These are phyloP conservation scores for Tricholoma hemisulphureum DNA, from an alignment of 768 basidiomycete genomes.

Conservation along the genomic window DNA sequence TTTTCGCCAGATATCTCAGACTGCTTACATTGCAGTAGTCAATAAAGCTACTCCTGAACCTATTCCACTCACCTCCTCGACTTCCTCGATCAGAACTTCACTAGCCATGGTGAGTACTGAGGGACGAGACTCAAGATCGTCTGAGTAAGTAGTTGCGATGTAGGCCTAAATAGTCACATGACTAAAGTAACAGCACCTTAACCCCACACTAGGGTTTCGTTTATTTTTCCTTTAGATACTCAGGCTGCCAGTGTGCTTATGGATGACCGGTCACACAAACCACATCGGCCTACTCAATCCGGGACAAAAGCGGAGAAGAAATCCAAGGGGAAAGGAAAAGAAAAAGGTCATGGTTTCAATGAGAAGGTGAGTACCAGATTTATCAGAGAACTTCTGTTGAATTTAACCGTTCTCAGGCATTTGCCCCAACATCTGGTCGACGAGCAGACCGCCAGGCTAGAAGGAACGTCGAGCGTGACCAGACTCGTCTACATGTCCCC, in stretches of 20 bases:
- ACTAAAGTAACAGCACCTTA: background rate
- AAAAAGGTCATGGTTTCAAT: constrained; percentile 78
- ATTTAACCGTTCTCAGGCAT: constrained; percentile 55
- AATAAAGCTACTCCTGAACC: background rate
- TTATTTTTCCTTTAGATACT: background rate
- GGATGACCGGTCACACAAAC: constrained; percentile 80
- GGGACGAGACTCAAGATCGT: no score
- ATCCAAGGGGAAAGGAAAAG: constrained; percentile 64
- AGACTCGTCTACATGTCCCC: constrained; percentile 93
- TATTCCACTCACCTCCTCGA: constrained; percentile 26
- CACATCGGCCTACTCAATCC: constrained; percentile 73
- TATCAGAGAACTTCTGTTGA: background rate
- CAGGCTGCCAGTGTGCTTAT: no score
- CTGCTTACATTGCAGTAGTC: constrained; percentile 34
- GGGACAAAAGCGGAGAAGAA: constrained; percentile 79
- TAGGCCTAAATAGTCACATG: background rate
- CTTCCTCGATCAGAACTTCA: constrained; percentile 23
- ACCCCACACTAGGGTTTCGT: background rate
- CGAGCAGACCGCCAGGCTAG: constrained; percentile 87
- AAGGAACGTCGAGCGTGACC: constrained; percentile 89
- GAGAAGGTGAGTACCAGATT: constrained; percentile 64
- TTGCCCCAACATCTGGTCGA: constrained; percentile 88
- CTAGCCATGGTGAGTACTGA: constrained; percentile 1
- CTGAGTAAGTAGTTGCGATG: no score
- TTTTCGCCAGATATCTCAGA: constrained; percentile 68